Conservation (phyloP, 1,139 yeast species). For the Saccharomyces hybrid region DNA sequence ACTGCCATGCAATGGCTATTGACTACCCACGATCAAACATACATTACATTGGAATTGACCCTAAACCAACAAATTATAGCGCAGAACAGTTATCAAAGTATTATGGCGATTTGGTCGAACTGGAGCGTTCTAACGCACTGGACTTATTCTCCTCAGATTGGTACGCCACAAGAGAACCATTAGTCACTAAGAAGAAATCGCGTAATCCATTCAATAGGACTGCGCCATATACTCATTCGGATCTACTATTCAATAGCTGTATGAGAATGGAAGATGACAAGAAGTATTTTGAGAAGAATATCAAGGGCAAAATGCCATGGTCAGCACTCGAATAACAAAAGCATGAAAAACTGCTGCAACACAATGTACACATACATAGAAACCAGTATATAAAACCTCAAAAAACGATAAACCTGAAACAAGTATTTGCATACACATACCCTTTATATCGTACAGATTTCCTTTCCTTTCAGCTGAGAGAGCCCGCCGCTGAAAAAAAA, state of each 20-base stretch:
- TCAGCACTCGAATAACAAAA: constrained; percentile 5
- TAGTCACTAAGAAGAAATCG: constrained; percentile 20
- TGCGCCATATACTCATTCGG: constrained; percentile 36
- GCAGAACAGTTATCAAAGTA: constrained; percentile 19
- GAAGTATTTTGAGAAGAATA: constrained; percentile 14
- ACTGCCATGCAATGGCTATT: constrained; percentile 43
- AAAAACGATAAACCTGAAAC: too few species aligned
- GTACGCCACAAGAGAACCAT: constrained; percentile 43
- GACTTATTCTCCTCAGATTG: constrained; percentile 51
- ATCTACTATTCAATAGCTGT: constrained; percentile 2
- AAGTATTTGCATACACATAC: too few species aligned
- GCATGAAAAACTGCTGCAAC: too few species aligned
- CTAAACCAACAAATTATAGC: constrained; percentile 37
- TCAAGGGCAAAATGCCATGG: constrained; percentile 29
- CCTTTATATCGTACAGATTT: too few species aligned
- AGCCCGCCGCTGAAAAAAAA: background rate
- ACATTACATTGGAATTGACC: constrained; percentile 57
- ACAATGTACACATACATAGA: too few species aligned
- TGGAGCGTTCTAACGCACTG: constrained; percentile 52
- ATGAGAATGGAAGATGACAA: constrained; percentile 15
- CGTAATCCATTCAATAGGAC: constrained; percentile 56
- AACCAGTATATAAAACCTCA: background rate
- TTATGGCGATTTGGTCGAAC: constrained; percentile 38
- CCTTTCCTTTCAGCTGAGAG: background rate
- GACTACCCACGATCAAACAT: constrained; percentile 20